Base-by-base conservation (phyloP, 2,329 filamentous ascomycete genomes). In the Sporothrix luriei region DNA sequence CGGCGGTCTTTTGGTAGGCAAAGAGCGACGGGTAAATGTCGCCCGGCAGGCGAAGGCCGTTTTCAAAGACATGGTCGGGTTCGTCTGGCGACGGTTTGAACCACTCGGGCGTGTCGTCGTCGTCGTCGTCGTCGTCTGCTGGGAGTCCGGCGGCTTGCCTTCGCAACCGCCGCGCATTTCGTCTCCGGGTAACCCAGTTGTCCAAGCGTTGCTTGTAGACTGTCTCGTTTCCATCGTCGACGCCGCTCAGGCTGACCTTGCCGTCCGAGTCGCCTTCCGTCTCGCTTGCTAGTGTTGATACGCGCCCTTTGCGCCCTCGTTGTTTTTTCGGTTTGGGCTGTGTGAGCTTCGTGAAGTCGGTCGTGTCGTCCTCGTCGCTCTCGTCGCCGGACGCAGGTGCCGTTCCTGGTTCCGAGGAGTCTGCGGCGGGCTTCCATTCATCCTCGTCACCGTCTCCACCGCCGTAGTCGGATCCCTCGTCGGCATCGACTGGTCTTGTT, bases 1-100 rank as follows among this genome's bases (percentile, higher is more conserved):
- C 93, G 3, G 94, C 94, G 0, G 93, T 97, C 79, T 97, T 97
- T 76, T 99, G 95, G 74, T 99, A 99, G 73, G 96, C 93, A 75
- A 98, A 99, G 0, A 99, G 82, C 2, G 93, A 93, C 0, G 93
- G 93, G 73, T 91, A 94, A 9, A 99, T 94, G 75, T 99, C 95
- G 1, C 95, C 95, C 0, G 95, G 95, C 4, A 99, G 84, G 66
- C 87, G 91, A 69, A 96, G 87, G 3, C 87, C 90, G 51, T 91
- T 90, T 67, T 91, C 89, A 65, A 97, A 88, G 5, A 85, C 80
- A 64, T 92, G 86, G 77, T 97, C 94, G 0, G 91, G 84, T 49
- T 91, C 87, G 49, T 91, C 92, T 0, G 95, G 96, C 73, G 96
- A 93, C 4, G 93, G 92, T 75, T 92, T 90, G 73, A 92, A 88